These are phyloP conservation scores for Fusarium newnesense DNA, from an alignment of 2,329 filamentous ascomycete species.

Conservation along the genomic window DNA sequence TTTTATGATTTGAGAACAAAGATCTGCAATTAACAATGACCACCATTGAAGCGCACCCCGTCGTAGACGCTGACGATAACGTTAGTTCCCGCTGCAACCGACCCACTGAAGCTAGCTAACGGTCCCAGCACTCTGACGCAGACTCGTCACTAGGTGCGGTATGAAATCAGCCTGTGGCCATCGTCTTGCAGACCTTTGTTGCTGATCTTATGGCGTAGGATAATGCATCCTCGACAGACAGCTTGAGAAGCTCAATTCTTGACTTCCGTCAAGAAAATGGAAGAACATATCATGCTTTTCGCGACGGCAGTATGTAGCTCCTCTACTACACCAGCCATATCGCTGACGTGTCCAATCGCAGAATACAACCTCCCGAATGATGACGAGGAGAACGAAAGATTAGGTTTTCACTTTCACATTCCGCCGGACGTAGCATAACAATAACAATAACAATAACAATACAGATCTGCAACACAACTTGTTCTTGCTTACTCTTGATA, in stretches of 20 bases:
- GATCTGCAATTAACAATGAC: background rate
- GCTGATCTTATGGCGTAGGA: background rate
- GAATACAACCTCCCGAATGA: constrained; percentile 25
- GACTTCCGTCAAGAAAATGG: constrained; percentile 17
- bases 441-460: background rate
- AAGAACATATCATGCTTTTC: constrained; percentile 21
- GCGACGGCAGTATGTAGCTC: constrained; percentile 7
- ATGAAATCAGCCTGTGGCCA: background rate
- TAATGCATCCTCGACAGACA: constrained; percentile 16
- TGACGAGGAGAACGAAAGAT: constrained; percentile 8
- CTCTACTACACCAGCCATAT: rapidly evolving
- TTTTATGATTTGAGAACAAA: background rate
- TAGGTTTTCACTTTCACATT: background rate
- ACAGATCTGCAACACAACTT: constrained; percentile 19
- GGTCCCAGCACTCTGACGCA: rapidly evolving
- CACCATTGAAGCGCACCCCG: constrained; percentile 11
- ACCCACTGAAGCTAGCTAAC: background rate
- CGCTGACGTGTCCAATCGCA: background rate
- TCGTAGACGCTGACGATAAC: constrained; percentile 8
- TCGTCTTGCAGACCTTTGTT: no score
- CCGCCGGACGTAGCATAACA: background rate
- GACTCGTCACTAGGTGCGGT: background rate
- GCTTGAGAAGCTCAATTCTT: constrained; percentile 14
- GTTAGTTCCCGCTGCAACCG: background rate
- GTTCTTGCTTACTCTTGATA: constrained; percentile 8